Evolutionary conservation across 768 basidiomycete species (phyloP).

Genomic region (Suillus fuscotomentosus): DNA sequence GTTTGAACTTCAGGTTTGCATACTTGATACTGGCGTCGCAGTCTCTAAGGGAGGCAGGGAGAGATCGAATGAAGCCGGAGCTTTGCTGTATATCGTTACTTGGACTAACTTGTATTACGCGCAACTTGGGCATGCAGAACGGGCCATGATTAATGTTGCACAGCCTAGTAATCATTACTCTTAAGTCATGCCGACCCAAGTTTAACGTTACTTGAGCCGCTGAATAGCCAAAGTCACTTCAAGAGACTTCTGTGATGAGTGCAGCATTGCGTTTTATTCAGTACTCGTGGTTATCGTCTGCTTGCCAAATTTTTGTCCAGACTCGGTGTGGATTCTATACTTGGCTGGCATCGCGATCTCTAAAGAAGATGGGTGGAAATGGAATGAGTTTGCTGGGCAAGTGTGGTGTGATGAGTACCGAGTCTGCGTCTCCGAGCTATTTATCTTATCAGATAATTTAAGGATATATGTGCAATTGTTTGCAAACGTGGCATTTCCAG

Average conservation of each 20-base stretch:
- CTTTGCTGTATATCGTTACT: not conserved
- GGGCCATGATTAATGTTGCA: not conserved
- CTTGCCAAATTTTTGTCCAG: not conserved
- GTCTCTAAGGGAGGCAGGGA: not conserved
- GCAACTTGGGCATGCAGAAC: not conserved
- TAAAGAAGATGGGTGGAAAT: not conserved
- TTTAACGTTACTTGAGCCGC: not conserved
- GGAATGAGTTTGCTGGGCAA: not conserved
- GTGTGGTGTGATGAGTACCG: too few relatives aligned
- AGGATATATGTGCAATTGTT: too few relatives aligned
- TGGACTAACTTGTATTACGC: too few relatives aligned
- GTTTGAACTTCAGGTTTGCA: not conserved
- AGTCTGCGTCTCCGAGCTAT: too few relatives aligned
- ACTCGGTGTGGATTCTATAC: not conserved
- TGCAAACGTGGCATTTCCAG: too few relatives aligned
- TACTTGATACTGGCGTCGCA: not conserved
- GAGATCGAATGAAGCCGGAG: not conserved
- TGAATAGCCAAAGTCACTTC: too few relatives aligned
- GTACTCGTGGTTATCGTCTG: not conserved
- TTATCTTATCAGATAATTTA: not conserved
- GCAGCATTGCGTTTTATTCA: not conserved
- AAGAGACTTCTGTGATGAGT: not conserved
- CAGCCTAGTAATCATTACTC: not conserved
- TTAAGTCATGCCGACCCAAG: not conserved
- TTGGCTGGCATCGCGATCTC: not conserved